Evolutionary conservation across 257 asterid species (phyloP), one percentile per base, ranked within the genome.

Genomic region (Haberlea rhodopensis): DNA sequence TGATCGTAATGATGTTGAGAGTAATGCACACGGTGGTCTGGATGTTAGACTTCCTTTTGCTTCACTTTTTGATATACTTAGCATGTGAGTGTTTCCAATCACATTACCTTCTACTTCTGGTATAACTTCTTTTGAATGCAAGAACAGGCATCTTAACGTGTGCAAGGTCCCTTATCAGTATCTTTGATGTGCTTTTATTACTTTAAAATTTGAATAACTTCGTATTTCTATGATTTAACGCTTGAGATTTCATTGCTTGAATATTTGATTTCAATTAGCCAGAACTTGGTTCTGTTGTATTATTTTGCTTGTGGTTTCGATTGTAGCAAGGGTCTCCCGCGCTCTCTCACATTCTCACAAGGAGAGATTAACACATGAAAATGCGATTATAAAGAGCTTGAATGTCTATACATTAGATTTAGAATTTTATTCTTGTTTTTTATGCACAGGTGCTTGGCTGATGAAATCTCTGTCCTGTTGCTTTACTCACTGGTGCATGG

Each of bases 401-500:
- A 53, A 15, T 31, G 19, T 34, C 24, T 18, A n/a, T 34, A n/a
- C 32, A 24, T 67, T 28, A 2, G 70, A 31, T 65, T 60, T 55
- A 6, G 24, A 62, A 28, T 66, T 51, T 37, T 60, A 48, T 34
- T 63, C 29, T 22, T 51, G 55, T 23, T 57, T 57, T 76, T 46
- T 62, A 20, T 60, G 60, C 34, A 52, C 84, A 94, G 99, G 92
- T 78, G 84, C 80, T 77, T 94, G 89, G 85, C 87, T 16, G 84
- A 88, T 79, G 99, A 94, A 82, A 72, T 80, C 63, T 86, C 99
- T 72, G 84, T 83, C 68, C 85, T 94, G 77, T 80, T 94, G 63
- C 99, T 94, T 73, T 94, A 94, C 77, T 86, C 96, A 22, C 79
- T 94, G 75, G 86, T 94, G 73, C 97, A 90, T 57, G 97, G 99